Evolutionary conservation across 2,329 filamentous ascomycete genomes (phyloP), one percentile per base, ranked within the genome.

Genomic region (Aspergillus sp.): DNA sequence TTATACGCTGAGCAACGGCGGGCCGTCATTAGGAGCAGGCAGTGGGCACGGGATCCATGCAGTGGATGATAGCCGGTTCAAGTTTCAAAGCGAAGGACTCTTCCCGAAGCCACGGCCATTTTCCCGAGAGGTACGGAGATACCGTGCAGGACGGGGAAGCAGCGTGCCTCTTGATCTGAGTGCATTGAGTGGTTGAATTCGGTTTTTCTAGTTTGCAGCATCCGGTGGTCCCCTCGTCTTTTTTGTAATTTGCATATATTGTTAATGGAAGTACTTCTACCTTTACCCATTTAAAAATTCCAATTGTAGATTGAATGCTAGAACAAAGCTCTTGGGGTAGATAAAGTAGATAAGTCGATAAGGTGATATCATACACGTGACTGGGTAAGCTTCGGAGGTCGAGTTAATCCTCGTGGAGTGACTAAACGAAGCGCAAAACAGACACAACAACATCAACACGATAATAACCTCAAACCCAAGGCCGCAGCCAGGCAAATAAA

Each of bases 71-170:
- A 68, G 77, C 46, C 78, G 91, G 56, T 98, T 90, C 83, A 86
- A 84, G 54, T 98, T 96, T 63, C 86, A 91, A 58, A 81, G 85
- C 42, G 91, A 96, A 59, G 80, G 77, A 32, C 77, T 87, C 57
- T 77, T 97, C 42, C 91, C 93, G 0, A 91, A 90, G 59, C 91
- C 91, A 19, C 79, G 91, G 60, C 83, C 86, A 1, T 96, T 94
- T 62, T 71, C 76, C 1, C 86, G 85, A n/a, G 82, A 81, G 3
- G 72, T 78, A 17, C 90, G 86, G 65, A 83, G 82, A 64, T 98
- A 97, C 69, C 79, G 91, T 53, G 93, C 93, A 32, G 93, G 93
- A 7, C 81, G 91, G 63, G 91, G 90, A 27, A 96, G 90, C 71
- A 96, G 88, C 74, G 90, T 97, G 57, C 93, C 93, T 25, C 74